phyloP scores from a whole-genome alignment of 495 filamentous ascomycete genomes.

The Penicillium soppii region DNA sequence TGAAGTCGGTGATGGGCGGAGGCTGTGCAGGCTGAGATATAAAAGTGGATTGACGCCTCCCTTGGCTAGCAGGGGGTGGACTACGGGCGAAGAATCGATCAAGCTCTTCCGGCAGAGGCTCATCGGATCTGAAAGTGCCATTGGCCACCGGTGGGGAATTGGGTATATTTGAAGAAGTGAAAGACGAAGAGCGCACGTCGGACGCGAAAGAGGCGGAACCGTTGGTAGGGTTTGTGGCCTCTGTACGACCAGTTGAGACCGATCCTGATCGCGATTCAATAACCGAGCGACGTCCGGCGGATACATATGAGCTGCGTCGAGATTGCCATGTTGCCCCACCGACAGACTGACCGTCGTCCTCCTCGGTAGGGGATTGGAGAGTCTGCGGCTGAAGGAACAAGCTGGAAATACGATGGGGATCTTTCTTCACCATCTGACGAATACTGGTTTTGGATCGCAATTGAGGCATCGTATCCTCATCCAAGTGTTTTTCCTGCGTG shows the following conservation, averaged over 20 bases:
- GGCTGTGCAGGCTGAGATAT: slow-evolving; percentile 8
- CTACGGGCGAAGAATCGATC: slow-evolving; percentile 18
- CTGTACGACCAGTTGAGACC: slow-evolving; percentile 30
- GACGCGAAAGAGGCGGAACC: slow-evolving; percentile 20
- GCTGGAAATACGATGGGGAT: slow-evolving; percentile 62
- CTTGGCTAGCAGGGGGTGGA: slow-evolving; percentile 24
- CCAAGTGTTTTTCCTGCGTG: slow-evolving; percentile 50
- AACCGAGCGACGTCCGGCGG: slow-evolving; percentile 30
- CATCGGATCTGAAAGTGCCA: slow-evolving; percentile 13
- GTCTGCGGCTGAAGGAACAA: slow-evolving; percentile 56
- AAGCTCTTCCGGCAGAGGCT: slow-evolving; percentile 8
- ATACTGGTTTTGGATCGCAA: slow-evolving; percentile 40
- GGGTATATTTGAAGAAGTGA: slow-evolving; percentile 15
- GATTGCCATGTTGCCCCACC: slow-evolving; percentile 27
- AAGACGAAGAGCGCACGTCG: slow-evolving; percentile 16
- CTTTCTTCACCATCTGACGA: slow-evolving; percentile 41
- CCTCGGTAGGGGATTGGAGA: slow-evolving; percentile 20
- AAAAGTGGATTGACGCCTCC: slow-evolving; percentile 28
- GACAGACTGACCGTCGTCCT: slow-evolving; percentile 26
- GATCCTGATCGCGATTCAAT: slow-evolving; percentile 34
- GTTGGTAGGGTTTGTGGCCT: slow-evolving; percentile 20
- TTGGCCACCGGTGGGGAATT: slow-evolving; percentile 14
- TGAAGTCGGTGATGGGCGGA: slow-evolving; percentile 7
- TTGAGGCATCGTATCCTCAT: slow-evolving; percentile 36
- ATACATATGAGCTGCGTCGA: slow-evolving; percentile 31